Percentiles rank a stretch among this genome's conserved stretches.
These are phyloP conservation scores for Epichloe bromicola DNA, from an alignment of 2,329 filamentous ascomycete species.

Conservation along the genomic window DNA sequence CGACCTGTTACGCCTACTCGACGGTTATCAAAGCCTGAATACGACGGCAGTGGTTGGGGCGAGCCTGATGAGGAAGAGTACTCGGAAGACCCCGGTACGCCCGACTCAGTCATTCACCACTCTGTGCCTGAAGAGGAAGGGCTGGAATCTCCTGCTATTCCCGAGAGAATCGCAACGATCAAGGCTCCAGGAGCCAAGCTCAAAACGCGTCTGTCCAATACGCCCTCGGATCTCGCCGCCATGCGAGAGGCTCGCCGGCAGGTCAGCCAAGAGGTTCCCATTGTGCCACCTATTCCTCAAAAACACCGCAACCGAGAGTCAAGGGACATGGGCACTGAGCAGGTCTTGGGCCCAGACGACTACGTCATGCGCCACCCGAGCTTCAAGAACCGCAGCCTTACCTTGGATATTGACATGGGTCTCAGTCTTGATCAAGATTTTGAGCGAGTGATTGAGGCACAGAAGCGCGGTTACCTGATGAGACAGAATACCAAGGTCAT, in stretches of 20 bases:
- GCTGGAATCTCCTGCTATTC: constrained; percentile 50
- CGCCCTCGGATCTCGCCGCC: constrained; percentile 66
- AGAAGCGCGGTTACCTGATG: constrained; percentile 99
- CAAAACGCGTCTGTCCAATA: constrained; percentile 79
- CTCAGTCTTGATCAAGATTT: constrained; percentile 87
- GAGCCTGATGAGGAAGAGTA: constrained; percentile 38
- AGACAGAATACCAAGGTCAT: constrained; percentile 96
- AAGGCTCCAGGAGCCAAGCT: constrained; percentile 76
- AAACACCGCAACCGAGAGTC: constrained; percentile 44
- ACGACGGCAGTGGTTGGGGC: constrained; percentile 50
- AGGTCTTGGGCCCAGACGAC: constrained; percentile 23
- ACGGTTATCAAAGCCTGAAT: constrained; percentile 44
- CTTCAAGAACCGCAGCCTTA: constrained; percentile 71
- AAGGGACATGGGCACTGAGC: constrained; percentile 29
- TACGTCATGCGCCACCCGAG: constrained; percentile 53
- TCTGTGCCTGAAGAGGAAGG: constrained; percentile 38
- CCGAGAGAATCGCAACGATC: constrained; percentile 76
- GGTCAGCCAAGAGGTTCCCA: constrained; percentile 61
- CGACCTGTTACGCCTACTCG: constrained; percentile 37
- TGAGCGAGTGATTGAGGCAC: constrained; percentile 84
- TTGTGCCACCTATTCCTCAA: constrained; percentile 47
- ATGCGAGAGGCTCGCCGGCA: constrained; percentile 82
- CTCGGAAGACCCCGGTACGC: constrained; percentile 55
- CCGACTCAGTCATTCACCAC: constrained; percentile 82
- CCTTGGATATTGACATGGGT: constrained; percentile 68